Evolutionary conservation across 768 basidiomycete genomes (phyloP), one percentile per base, ranked within the genome.

Genomic region (Sistotremastrum niveocremeum): DNA sequence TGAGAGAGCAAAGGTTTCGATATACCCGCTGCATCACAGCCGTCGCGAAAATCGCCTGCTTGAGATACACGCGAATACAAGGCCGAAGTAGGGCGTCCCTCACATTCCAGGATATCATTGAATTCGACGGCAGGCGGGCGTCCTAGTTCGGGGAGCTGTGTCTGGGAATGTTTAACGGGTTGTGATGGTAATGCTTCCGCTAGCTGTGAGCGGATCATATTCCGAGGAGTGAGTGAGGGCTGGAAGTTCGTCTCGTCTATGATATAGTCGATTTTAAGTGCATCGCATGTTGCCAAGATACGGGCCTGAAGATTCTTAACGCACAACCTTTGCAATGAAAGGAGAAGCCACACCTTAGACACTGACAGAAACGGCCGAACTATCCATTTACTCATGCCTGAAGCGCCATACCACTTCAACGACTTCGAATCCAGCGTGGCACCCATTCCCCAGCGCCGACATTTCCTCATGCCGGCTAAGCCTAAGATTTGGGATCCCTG

Each of bases 391-490:
- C 62, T 57, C 73, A 89, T 74, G 5, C 84, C 84, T 34, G 64
- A 65, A 6, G 64, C 46, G 3, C 78, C 81, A 41, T 65, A 62
- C 56, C 62, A 72, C 5, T 64, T 62, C 33, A 71, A 56, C 5
- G 56, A 45, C 20, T 62, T 52, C 1, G 52, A 54, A 37, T 52
- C 55, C 1, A 57, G 57, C 4, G 51, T 40, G 10, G 57, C 45
- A 4, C 84, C 83, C 87, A 90, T 90, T 2, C 87, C 87, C 77
- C 78, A 86, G 39, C 84, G 69, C 7, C 87, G 71, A 41, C 68
- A 64, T 1, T 63, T 64, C 37, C 71, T 68, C 81, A 89, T 89
- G 3, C 81, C 86, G 7, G 72, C 72, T 1, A 77, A 71, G 0
- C 81, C 82, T 10, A 72, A 46, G 38, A 62, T 56, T 2, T 74